phyloP scores from a whole-genome alignment of 257 asterid species.

The Leptodermis oblonga region DNA sequence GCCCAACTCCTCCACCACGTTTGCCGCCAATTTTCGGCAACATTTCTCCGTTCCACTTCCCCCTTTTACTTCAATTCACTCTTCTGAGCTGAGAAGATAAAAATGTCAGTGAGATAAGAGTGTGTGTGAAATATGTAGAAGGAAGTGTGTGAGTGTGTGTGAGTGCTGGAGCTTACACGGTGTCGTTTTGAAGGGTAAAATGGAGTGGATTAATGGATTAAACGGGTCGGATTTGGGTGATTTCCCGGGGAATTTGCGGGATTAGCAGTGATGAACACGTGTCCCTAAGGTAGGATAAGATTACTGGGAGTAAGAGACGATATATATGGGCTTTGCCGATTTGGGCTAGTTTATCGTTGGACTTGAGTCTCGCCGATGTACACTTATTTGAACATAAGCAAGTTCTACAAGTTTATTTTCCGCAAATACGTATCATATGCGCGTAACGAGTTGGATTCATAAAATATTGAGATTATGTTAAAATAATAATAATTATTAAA shows the following conservation, averaged over 20 bases:
- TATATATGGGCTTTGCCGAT: background rate
- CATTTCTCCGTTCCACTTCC: constrained; percentile 18
- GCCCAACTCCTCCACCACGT: constrained; percentile 77
- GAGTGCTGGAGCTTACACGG: background rate
- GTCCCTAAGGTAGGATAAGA: constrained; percentile 24
- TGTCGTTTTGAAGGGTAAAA: background rate
- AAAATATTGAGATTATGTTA: too few relatives aligned
- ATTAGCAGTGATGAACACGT: constrained; percentile 13
- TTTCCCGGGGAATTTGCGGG: constrained; percentile 10
- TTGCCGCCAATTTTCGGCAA: constrained; percentile 65
- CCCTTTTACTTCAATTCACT: background rate
- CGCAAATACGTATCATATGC: too few relatives aligned
- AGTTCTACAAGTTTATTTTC: too few relatives aligned
- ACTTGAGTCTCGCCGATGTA: background rate
- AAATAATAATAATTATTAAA: too few relatives aligned
- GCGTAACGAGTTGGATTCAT: too few relatives aligned
- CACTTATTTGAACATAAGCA: background rate
- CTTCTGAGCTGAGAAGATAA: background rate
- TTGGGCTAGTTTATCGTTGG: background rate
- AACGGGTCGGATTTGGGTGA: background rate
- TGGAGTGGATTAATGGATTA: background rate
- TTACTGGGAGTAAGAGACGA: background rate
- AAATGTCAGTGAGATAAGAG: background rate
- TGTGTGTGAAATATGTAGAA: background rate
- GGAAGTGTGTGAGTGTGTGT: background rate